phyloP scores from a whole-genome alignment of 2,329 filamentous ascomycete species.

The Colletotrichum sp. region DNA sequence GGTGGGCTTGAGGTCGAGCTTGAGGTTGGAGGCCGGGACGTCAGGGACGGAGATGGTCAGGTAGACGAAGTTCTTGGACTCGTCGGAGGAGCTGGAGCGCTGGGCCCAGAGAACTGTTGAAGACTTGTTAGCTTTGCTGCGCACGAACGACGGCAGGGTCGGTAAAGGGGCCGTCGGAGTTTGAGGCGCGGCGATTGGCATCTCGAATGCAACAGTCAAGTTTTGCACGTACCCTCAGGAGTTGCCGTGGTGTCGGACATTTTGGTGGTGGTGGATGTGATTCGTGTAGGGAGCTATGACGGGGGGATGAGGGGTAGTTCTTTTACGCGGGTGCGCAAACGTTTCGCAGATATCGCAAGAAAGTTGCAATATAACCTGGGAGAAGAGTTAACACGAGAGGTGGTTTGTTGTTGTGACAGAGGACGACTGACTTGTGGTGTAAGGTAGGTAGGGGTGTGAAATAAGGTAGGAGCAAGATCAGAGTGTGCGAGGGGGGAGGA shows the following conservation, averaged over 20 bases:
- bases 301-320: constrained; percentile 17
- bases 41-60: constrained; percentile 90
- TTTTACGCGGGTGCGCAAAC: constrained; percentile 12
- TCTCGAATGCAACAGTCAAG: background rate
- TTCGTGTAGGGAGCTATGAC: constrained; percentile 19
- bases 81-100: constrained; percentile 81
- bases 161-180: background rate
- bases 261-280: constrained; percentile 15
- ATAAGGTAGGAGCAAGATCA: background rate
- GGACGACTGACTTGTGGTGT: background rate
- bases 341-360: constrained; percentile 6
- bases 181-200: background rate
- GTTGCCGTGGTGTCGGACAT: constrained; percentile 33
- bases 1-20: constrained; percentile 82
- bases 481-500: background rate
- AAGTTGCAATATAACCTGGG: background rate
- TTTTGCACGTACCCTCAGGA: constrained; percentile 42
- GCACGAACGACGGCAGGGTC: background rate
- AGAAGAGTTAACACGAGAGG: background rate
- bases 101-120: constrained; percentile 92
- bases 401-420: background rate
- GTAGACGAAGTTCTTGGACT: constrained; percentile 93
- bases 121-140: background rate
- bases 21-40: constrained; percentile 74
- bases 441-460: background rate